Base-by-base conservation (phyloP, 164 flowering plant species). In the Annona cherimola region DNA sequence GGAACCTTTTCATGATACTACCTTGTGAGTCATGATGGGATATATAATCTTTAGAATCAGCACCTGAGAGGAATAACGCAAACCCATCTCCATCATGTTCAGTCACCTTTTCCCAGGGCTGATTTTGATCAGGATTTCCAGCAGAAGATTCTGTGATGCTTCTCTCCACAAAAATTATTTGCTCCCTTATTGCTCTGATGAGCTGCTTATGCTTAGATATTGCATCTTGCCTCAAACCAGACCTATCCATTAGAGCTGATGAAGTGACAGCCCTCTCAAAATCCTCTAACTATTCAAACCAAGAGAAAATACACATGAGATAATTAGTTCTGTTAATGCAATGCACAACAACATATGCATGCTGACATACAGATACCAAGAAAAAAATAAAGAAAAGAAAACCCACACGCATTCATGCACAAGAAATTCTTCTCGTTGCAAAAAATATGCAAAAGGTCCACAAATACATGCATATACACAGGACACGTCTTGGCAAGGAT, bases 21-120 rank as follows among this genome's bases (percentile, higher is more conserved):
- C 78, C 75, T 43, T 79, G 75, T 1, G 71, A 50, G 42, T 79
- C 79, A 78, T 70, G 46, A 57, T 39, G 72, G 4, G 43, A 44
- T 20, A 19, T 62, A 40, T 75, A 71, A 26, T 72, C 75, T 16
- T 26, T 46, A 7, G 68, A 61, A 77, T 73, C 73, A 39, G 79
- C 83, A 18, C 87, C 86, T 65, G 85, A 79, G 55, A 86, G 84
- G 83, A 86, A 86, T 71, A 74, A 71, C 3, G 86, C 84, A 64
- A 86, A 80, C 43, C 79, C 82, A 78, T 86, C 83, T 42, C 76
- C 77, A 43, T 86, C 90, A 68, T 78, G 86, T 64, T 84, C 85
- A 76, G 82, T 77, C 62, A 82, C 74, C 68, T 76, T 73, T 42
- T 70, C 77, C 82, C 80, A 82, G n/a, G 67, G 80, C 20, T 73